Evolutionary conservation across 805 yeast species (phyloP).

Genomic region (Geotrichum ghanense): DNA sequence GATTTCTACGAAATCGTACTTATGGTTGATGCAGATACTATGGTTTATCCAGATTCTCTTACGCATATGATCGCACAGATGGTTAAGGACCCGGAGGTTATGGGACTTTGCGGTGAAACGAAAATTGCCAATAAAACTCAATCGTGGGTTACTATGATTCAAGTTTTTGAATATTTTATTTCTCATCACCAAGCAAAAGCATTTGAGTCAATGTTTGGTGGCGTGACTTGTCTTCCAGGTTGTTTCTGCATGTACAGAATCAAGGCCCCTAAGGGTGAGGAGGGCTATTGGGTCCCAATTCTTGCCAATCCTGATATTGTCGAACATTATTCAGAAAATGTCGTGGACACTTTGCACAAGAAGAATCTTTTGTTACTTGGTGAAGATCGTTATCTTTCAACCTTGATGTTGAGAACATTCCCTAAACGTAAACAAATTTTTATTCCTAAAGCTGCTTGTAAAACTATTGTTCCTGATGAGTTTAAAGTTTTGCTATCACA

Average conservation of each 20-base stretch:
- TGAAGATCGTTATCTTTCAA: constrained; percentile 80
- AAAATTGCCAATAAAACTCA: constrained; percentile 74
- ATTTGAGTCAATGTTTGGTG: constrained; percentile 85
- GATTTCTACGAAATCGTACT: constrained; percentile 68
- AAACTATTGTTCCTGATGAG: constrained; percentile 76
- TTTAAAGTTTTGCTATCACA: constrained; percentile 77
- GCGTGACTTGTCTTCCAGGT: constrained; percentile 93
- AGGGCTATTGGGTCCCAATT: constrained; percentile 86
- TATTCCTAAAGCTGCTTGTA: constrained; percentile 86
- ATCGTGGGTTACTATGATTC: constrained; percentile 88
- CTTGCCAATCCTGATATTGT: constrained; percentile 90
- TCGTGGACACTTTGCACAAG: constrained; percentile 70
- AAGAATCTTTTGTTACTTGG: constrained; percentile 80
- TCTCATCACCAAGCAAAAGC: constrained; percentile 94
- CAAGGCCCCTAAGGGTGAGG: constrained; percentile 73
- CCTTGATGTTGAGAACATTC: constrained; percentile 79
- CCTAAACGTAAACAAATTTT: constrained; percentile 83
- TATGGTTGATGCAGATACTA: constrained; percentile 95
- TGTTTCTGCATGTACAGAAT: constrained; percentile 91
- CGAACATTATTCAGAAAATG: constrained; percentile 81
- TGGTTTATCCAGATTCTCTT: constrained; percentile 72
- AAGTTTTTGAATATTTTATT: constrained; percentile 87
- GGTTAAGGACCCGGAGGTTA: constrained; percentile 73
- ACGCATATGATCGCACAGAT: constrained; percentile 84
- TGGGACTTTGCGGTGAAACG: constrained; percentile 96